Evolutionary conservation across 1,284 basidiomycete genomes (phyloP).

Genomic region (Naganishia liquefaciens): DNA sequence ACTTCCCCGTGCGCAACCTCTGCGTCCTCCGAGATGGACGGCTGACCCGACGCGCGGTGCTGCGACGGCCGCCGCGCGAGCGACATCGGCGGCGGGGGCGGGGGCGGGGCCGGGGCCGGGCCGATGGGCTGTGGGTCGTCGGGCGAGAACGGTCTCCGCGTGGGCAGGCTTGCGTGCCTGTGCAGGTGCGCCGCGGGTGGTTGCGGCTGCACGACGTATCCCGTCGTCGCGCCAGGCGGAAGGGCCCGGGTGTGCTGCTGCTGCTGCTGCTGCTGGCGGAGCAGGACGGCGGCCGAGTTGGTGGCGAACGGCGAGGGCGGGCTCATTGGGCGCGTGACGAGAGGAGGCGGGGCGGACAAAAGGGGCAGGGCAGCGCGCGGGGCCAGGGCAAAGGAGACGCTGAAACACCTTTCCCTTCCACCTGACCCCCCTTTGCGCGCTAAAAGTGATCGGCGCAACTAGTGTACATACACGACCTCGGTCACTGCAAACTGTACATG

Average conservation of each 20-base stretch:
- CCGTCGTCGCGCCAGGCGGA: conserved; percentile 15
- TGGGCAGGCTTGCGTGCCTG: not conserved
- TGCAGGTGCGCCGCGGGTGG: not conserved
- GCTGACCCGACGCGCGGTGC: conserved; percentile 13
- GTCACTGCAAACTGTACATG: too few species aligned
- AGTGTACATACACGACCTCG: not conserved
- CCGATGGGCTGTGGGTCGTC: not conserved
- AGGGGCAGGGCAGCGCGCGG: too few species aligned
- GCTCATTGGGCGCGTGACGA: too few species aligned
- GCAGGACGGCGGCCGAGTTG: conserved; percentile 8
- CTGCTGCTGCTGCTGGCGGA: conserved; percentile 1
- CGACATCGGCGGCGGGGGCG: not conserved
- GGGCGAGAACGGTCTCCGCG: not conserved
- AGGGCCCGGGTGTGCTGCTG: not conserved
- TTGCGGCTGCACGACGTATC: conserved; percentile 1
- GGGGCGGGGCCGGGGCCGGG: too few species aligned
- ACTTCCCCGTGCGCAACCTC: not conserved
- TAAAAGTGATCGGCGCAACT: too few species aligned
- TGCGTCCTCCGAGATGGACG: conserved; percentile 18
- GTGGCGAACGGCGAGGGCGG: conserved; percentile 2
- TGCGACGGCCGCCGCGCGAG: not conserved
- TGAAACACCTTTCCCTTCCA: not conserved
- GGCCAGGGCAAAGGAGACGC: too few species aligned
- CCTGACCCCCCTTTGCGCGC: not conserved
- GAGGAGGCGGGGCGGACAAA: not conserved